Conservation (phyloP, 148 eudicot species). For the Suaeda aralocaspica region DNA sequence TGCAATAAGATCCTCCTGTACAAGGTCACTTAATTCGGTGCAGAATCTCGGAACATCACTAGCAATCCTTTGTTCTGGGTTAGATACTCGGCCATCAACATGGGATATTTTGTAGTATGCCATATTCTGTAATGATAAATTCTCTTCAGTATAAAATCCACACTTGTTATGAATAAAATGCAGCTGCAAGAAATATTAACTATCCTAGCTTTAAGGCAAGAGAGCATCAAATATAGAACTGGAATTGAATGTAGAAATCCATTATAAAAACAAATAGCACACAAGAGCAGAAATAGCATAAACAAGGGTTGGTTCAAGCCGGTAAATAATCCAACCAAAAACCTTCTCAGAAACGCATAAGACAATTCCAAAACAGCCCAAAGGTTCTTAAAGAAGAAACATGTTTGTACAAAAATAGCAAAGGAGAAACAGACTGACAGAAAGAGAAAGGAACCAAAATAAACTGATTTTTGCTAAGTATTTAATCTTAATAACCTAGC, state of each 20-base stretch:
- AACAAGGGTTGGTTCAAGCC: too few relatives aligned
- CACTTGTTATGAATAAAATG: neutral
- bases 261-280: too few relatives aligned
- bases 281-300: too few relatives aligned
- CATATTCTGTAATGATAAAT: conserved; percentile 55
- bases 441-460: neutral
- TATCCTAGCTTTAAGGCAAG: neutral
- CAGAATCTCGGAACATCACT: conserved; percentile 95
- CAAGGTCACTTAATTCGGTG: conserved; percentile 91
- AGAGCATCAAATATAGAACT: neutral
- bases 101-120: conserved; percentile 93
- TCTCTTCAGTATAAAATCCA: conserved; percentile 10
- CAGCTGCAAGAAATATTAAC: neutral
- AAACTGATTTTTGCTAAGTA: neutral
- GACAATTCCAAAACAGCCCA: neutral
- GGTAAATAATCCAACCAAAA: too few relatives aligned
- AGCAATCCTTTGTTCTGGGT: conserved; percentile 94
- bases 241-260: too few relatives aligned
- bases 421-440: neutral
- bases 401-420: neutral
- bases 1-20: conserved; percentile 93
- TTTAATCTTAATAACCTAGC: neutral
- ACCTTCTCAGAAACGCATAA: neutral
- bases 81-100: conserved; percentile 88
- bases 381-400: neutral